phyloP scores from a whole-genome alignment of 805 yeast species.

The Lachancea cidri region DNA sequence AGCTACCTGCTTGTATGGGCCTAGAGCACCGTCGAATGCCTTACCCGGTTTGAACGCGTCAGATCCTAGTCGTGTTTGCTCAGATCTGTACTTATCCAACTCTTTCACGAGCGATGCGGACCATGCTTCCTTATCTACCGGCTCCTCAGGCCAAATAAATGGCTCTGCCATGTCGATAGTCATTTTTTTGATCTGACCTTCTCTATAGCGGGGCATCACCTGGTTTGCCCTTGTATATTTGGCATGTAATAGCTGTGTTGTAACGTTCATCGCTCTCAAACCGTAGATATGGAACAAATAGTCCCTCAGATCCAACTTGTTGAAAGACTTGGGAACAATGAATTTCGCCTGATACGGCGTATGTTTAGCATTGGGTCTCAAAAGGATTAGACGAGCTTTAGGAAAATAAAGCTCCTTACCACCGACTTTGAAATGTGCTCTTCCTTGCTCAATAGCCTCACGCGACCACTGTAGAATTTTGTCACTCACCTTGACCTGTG shows the following conservation, averaged over 20 bases:
- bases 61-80: constrained; percentile 52
- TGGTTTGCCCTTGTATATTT: constrained; percentile 56
- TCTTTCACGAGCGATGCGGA: constrained; percentile 40
- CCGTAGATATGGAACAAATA: constrained; percentile 89
- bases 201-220: constrained; percentile 63
- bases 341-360: constrained; percentile 97
- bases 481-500: constrained; percentile 15
- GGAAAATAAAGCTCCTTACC: constrained; percentile 76
- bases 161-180: constrained; percentile 95
- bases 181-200: constrained; percentile 88
- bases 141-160: constrained; percentile 85
- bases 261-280: constrained; percentile 79
- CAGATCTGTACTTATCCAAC: constrained; percentile 47
- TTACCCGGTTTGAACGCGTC: constrained; percentile 61
- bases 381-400: constrained; percentile 68
- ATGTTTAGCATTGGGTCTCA: constrained; percentile 92
- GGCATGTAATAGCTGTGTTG: constrained; percentile 78
- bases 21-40: constrained; percentile 66
- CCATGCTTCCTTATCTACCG: constrained; percentile 40
- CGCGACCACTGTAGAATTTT: constrained; percentile 34
- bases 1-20: constrained; percentile 54
- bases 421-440: constrained; percentile 82
- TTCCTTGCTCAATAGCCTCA: constrained; percentile 53
- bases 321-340: constrained; percentile 88
- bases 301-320: constrained; percentile 91